Evolutionary conservation across 2,329 filamentous ascomycete genomes (phyloP).

Genomic region (Alternaria sp.): DNA sequence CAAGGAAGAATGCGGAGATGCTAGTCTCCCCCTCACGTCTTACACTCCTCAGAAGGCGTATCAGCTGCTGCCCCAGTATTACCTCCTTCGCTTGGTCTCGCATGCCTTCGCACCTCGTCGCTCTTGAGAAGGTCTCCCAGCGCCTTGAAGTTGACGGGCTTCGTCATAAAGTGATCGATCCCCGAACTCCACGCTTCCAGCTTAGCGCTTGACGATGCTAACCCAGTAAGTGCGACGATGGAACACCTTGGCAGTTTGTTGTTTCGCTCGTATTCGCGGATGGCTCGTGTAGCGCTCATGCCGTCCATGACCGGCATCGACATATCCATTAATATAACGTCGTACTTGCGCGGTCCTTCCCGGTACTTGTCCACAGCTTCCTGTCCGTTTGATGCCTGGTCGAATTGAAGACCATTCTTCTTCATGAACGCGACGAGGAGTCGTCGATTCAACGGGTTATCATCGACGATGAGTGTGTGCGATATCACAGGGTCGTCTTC

Average conservation of each 20-base stretch:
- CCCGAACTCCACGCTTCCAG: constrained; percentile 39
- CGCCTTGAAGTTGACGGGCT: constrained; percentile 39
- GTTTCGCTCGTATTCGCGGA: constrained; percentile 37
- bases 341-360: constrained; percentile 16
- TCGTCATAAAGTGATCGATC: constrained; percentile 42
- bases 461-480: constrained; percentile 47
- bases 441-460: constrained; percentile 49
- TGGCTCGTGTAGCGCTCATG: constrained; percentile 41
- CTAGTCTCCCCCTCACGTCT: too few species aligned
- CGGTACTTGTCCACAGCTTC: constrained; percentile 40
- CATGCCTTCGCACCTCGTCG: constrained; percentile 6
- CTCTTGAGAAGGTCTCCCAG: constrained; percentile 26
- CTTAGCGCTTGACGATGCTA: constrained; percentile 32
- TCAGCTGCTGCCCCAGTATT: neutral
- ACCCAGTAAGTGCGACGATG: constrained; percentile 41
- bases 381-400: constrained; percentile 42
- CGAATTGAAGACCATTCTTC: constrained; percentile 28
- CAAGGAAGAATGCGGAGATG: too few species aligned
- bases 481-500: constrained; percentile 2
- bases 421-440: constrained; percentile 43
- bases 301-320: constrained; percentile 50
- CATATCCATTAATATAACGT: constrained; percentile 46
- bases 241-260: constrained; percentile 20
- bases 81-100: neutral
- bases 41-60: neutral